phyloP scores from a whole-genome alignment of 202 grass and related monocot species.

The Carex sylvatica region DNA sequence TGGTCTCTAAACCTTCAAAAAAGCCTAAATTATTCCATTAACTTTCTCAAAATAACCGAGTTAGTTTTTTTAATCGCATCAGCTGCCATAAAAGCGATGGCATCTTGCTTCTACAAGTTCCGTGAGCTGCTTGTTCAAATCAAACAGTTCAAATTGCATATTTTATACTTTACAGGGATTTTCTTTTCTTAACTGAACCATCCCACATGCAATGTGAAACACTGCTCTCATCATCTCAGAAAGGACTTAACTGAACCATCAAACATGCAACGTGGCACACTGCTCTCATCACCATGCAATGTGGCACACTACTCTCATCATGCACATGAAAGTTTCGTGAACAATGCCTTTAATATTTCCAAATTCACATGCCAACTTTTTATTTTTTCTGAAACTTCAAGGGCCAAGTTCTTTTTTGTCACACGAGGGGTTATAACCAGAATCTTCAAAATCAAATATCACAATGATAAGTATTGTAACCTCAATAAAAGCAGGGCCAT shows the following conservation, averaged over 20 bases:
- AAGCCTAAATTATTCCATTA: neutral
- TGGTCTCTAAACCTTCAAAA: neutral
- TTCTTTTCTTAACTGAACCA: neutral
- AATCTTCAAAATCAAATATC: neutral
- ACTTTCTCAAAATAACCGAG: neutral
- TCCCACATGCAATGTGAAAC: neutral
- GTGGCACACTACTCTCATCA: no score
- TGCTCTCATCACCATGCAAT: neutral
- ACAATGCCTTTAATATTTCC: neutral
- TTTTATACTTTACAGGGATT: neutral
- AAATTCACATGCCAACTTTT: neutral
- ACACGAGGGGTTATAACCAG: neutral
- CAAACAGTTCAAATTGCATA: neutral
- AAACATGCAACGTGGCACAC: neutral
- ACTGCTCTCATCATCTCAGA: neutral
- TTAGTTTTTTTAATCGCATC: neutral
- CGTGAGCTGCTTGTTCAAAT: neutral
- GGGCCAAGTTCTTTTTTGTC: neutral
- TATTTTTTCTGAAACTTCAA: neutral
- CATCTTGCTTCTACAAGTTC: neutral
- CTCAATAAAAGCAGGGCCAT: slow-evolving; percentile 93
- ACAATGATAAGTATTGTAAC: slow-evolving; percentile 32
- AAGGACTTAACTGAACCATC: neutral
- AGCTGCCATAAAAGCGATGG: neutral
- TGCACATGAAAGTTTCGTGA: neutral